Conservation (phyloP, 2,329 filamentous ascomycete species). For the Pseudocercospora fijiensis region DNA sequence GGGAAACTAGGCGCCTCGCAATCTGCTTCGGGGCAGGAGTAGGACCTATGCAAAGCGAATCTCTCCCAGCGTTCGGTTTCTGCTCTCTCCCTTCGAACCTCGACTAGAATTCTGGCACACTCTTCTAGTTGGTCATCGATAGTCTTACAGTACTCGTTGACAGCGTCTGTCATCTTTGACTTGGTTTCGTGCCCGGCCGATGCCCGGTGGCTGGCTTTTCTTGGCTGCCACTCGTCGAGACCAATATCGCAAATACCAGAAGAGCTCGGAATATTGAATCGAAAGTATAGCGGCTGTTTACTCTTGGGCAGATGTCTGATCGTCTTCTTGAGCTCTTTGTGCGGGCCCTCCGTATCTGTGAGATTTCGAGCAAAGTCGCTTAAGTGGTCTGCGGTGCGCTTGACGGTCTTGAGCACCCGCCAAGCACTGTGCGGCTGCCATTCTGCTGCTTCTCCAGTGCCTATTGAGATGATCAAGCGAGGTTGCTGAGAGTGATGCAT, state of each 20-base stretch:
- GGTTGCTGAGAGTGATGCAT: slow-evolving; percentile 20
- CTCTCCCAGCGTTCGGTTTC: neutral
- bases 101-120: neutral
- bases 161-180: neutral
- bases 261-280: neutral
- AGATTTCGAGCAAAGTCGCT: neutral
- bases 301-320: neutral
- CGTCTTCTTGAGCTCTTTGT: neutral
- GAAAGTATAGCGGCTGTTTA: neutral
- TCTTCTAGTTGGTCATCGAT: neutral
- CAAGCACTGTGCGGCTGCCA: neutral
- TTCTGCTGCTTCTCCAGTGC: slow-evolving; percentile 17
- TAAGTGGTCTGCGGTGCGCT: neutral
- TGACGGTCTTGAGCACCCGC: neutral
- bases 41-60: neutral
- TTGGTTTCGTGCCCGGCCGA: neutral
- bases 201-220: neutral
- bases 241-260: neutral
- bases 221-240: neutral
- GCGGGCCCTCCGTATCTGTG: neutral
- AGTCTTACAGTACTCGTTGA: neutral
- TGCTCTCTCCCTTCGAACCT: neutral
- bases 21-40: neutral
- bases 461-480: slow-evolving; percentile 21
- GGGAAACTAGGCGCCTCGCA: neutral